Conservation (phyloP, 1,284 basidiomycete genomes). For the Fomitopsis pinicola region DNA sequence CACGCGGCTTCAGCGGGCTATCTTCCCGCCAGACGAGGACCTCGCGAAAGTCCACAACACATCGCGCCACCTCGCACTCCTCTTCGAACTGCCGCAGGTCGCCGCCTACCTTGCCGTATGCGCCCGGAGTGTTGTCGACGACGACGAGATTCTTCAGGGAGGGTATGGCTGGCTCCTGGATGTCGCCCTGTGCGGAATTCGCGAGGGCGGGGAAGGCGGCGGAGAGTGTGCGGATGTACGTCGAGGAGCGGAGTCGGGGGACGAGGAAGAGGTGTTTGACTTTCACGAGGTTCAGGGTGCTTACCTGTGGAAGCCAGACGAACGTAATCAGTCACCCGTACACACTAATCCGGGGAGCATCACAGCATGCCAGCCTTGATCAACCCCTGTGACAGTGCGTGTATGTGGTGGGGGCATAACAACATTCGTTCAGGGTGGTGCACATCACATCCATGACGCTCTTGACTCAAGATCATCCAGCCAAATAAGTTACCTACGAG, state of each 20-base stretch:
- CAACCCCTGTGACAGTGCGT: no score
- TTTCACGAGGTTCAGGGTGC: conserved; percentile 59
- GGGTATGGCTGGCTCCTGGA: conserved; percentile 61
- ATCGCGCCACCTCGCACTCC: conserved; percentile 40
- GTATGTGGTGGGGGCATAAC: no score
- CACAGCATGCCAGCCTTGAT: no score
- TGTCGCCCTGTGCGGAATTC: conserved; percentile 44
- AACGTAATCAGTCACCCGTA: neutral
- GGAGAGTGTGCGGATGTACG: conserved; percentile 56
- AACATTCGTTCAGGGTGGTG: no score
- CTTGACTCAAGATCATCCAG: neutral
- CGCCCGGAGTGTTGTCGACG: conserved; percentile 51
- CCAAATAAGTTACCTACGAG: conserved; percentile 40
- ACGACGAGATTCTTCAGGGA: conserved; percentile 64
- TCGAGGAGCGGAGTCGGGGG: conserved; percentile 63
- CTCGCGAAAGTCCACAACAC: conserved; percentile 65
- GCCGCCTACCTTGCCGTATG: conserved; percentile 12
- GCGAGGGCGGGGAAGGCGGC: conserved; percentile 58
- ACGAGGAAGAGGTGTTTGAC: conserved; percentile 73
- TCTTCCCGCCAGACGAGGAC: conserved; percentile 58
- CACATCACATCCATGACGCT: neutral
- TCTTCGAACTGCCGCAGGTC: conserved; percentile 35
- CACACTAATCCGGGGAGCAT: neutral
- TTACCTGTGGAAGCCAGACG: conserved; percentile 41
- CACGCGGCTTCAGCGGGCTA: conserved; percentile 33